Evolutionary conservation across 2,329 filamentous ascomycete genomes (phyloP), one percentile per base, ranked within the genome.

Genomic region (Alternaria atra): DNA sequence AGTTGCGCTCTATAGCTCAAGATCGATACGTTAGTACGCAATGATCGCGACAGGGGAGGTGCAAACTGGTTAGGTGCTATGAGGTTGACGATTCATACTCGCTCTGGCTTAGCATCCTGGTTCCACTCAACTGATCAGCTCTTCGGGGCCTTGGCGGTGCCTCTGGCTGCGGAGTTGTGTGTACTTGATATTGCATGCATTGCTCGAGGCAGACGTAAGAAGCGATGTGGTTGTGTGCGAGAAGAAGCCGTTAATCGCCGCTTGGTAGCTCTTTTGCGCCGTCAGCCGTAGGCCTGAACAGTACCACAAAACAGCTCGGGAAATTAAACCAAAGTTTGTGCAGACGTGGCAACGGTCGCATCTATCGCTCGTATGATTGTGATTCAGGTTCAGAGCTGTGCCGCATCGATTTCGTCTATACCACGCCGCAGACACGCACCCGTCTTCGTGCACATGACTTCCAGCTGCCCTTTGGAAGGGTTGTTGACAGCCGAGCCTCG

Each of bases 401-500:
- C 40, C 30, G 39, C 61, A 51, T 46, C 20, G 37, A 46, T 30
- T 47, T 35, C 46, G 34, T 54, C 7, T 47, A 46, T 44, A 52
- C 61, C 39, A 46, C 55, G 56, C 52, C 60, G 52, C 37, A 30
- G 20, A 35, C 10, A 39, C 50, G 54, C 55, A 52, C 58, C 32
- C 54, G 34, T 25, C 46, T 30, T 10, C 43, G 42, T 47, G 58
- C 63, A 64, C 61, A 55, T 64, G 64, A 66, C 57, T 44, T 53
- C 17, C 39, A 23, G 34, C 52, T n/a, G 34, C n/a, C 44, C 44
- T 52, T 46, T 34, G 50, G 17, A 52, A 44, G 40, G 44, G 39
- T 27, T 52, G 29, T 27, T 40, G 44, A 23, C 48, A 47, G 61
- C 65, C 52, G 52, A 52, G 56, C 56, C 64, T 67, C 69, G 67